These are phyloP conservation scores for Raffaelea albimanens DNA, from an alignment of 2,329 filamentous ascomycete genomes.

Conservation along the genomic window DNA sequence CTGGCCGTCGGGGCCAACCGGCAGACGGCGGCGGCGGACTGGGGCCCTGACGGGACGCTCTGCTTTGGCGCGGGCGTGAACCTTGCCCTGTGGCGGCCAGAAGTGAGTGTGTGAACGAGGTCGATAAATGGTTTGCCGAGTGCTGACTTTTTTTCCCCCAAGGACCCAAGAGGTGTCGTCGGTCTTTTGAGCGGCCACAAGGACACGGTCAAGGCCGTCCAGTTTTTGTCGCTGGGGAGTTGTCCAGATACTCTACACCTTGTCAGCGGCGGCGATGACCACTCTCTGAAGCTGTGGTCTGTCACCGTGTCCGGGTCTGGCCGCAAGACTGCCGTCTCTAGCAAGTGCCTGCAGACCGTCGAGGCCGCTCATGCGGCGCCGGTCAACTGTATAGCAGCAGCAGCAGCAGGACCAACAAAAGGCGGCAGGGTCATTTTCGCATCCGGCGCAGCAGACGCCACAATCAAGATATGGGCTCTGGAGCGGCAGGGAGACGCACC, in stretches of 20 bases:
- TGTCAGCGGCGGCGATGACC: conserved; percentile 74
- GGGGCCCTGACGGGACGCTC: conserved; percentile 63
- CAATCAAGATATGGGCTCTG: conserved; percentile 61
- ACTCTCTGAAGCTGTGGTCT: conserved; percentile 70
- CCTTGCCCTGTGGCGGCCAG: conserved; percentile 78
- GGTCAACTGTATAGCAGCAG: conserved; percentile 57
- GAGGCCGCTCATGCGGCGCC: conserved; percentile 62
- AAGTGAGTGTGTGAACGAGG: conserved; percentile 31
- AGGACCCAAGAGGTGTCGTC: conserved; percentile 52
- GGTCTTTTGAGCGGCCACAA: conserved; percentile 65
- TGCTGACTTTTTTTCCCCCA: too few species aligned
- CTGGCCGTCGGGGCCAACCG: conserved; percentile 80
- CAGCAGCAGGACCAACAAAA: neutral
- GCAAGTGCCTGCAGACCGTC: conserved; percentile 42
- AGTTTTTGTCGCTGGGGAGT: conserved; percentile 50
- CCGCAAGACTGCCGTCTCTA: conserved; percentile 12
- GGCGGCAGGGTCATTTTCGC: conserved; percentile 39
- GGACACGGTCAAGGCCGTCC: conserved; percentile 73
- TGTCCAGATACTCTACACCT: conserved; percentile 35
- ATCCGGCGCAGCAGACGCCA: conserved; percentile 74
- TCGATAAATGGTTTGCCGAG: too few species aligned
- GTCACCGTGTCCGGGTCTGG: conserved; percentile 16
- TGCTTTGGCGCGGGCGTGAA: conserved; percentile 87
- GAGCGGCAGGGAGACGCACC: conserved; percentile 18
- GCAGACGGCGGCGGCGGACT: conserved; percentile 83